A percentile compares a stretch with the other conserved stretches of the same genome.
Conservation (phyloP, 192 early-diverging fungal species). For the Rhizoclosmatium globosum region DNA sequence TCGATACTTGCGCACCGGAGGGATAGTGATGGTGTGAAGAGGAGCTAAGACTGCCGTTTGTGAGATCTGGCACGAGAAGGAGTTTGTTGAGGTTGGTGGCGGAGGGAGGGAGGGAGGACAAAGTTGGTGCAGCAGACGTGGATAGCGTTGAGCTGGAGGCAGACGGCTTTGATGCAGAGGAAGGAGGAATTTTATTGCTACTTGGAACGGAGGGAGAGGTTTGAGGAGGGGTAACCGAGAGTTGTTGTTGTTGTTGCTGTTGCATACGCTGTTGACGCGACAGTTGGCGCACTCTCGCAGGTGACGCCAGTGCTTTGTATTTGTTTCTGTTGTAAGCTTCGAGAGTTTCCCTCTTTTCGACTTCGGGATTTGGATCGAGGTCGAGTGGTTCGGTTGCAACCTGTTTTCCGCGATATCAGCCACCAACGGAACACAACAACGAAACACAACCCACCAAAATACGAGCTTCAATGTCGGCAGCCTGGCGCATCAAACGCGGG, state of each 20-base stretch:
- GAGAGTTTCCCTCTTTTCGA: slow-evolving; percentile 10
- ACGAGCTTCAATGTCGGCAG: slow-evolving; percentile 30
- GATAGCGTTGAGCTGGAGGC: neutral
- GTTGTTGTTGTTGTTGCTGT: neutral
- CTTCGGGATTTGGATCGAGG: slow-evolving; percentile 26
- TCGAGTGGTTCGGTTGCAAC: slow-evolving; percentile 19
- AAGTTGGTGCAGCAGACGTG: too few relatives aligned
- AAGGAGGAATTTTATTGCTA: neutral
- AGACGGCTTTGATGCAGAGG: neutral
- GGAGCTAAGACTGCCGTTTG: neutral
- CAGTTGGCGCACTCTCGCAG: neutral
- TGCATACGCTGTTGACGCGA: neutral
- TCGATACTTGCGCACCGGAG: neutral
- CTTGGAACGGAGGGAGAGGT: neutral
- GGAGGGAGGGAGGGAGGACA: too few relatives aligned
- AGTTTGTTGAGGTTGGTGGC: neutral
- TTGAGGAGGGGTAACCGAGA: neutral
- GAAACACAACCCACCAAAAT: slow-evolving; percentile 1
- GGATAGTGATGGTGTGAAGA: neutral
- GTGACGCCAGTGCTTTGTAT: slow-evolving; percentile 4
- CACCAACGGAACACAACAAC: neutral
- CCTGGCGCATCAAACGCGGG: neutral
- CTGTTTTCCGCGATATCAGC: neutral
- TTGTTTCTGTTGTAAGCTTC: slow-evolving; percentile 12
- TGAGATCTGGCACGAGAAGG: slow-evolving; percentile 1